Base-by-base conservation (phyloP, 2,329 filamentous ascomycete genomes). In the Fusarium newnesense region DNA sequence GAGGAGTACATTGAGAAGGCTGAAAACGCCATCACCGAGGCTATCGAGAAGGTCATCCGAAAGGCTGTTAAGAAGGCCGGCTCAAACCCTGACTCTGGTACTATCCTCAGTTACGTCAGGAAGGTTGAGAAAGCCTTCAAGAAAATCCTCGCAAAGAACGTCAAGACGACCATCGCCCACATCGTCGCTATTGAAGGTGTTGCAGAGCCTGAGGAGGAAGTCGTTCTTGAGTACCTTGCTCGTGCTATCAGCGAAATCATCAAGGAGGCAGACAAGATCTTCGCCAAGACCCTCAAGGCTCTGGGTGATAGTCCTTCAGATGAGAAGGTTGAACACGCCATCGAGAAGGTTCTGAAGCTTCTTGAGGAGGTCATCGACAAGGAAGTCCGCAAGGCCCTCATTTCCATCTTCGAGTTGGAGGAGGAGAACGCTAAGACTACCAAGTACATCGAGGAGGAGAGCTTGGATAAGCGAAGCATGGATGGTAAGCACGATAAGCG, bases 281-380 rank as follows among this genome's bases (percentile, higher is more conserved):
- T 73, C 42, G n/a, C 34, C 18, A 46, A 61, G 60, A 28, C 18
- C 12, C 30, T 60, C 28, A 39, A 70, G 16, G 40, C 49, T 42
- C 54, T 73, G 13, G 54, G 60, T 18, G 60, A 70, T 15, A 10
- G 37, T 10, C 60, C 67, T n/a, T 32, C n/a, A 18, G 26, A 53
- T 21, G 19, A 37, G 40, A 32, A 66, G 15, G 32, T 61, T n/a
- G 44, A 57, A 46, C 26, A 61, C 13, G 39, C 47, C 16, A 19
- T 60, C 24, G 26, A 43, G 47, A 54, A 66, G 60, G 39, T 70
- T 26, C 53, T 66, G 37, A 46, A 70, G 49, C 26, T 54, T 28
- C 66, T 72, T n/a, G 59, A 44, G 37, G 32, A 63, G 40, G 15
- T 53, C 21, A 60, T 72, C n/a, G 64, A 72, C 37, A 47, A 62